Evolutionary conservation across 495 filamentous ascomycete genomes (phyloP), one percentile per base, ranked within the genome.

Genomic region (Penicillium lagena): DNA sequence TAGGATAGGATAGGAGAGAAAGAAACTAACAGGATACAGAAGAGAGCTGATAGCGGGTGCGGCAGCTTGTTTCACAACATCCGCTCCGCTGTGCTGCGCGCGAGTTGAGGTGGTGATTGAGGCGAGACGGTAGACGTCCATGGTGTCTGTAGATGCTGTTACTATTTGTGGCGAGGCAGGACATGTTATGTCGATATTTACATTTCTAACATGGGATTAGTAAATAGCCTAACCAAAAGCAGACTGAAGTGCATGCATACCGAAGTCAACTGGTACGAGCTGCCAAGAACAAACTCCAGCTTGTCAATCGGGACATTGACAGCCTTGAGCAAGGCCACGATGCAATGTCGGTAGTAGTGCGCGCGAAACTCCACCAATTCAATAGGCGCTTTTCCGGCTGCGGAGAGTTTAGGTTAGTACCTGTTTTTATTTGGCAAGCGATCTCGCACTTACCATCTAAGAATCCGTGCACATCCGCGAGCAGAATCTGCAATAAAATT

Each of bases 1-100:
- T 22, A 22, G 4, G 4, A 22, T 22, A 22, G 4, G 4, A 22
- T 22, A 22, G 22, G 2, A 6, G 22, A 17, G 15, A 17, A 17
- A 17, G 15, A 17, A 17, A 22, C 22, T 22, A 22, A 75, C 42
- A 2, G 64, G 54, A 54, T 98, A 98, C 37, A 96, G 73, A 11
- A 96, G 74, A 0, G 89, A 90, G 48, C 76, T 79, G 37, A 98
- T 53, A 9, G 85, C 78, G 17, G 86, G 77, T 51, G 86, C 87
- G 14, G 76, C 75, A 10, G 82, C 76, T 68, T 96, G 89, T 72
- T 97, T 98, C 35, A 98, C 90, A 7, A 98, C 77, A 58, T 98
- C 93, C 1, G 87, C 85, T 11, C 93, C 90, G 0, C 89, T 89
- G 64, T 88, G 91, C 59, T 86, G 85, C 6, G 87, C 82, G 56